Evolutionary conservation across 139 green algal species (phyloP).

Genomic region (Bryopsis sp.): DNA sequence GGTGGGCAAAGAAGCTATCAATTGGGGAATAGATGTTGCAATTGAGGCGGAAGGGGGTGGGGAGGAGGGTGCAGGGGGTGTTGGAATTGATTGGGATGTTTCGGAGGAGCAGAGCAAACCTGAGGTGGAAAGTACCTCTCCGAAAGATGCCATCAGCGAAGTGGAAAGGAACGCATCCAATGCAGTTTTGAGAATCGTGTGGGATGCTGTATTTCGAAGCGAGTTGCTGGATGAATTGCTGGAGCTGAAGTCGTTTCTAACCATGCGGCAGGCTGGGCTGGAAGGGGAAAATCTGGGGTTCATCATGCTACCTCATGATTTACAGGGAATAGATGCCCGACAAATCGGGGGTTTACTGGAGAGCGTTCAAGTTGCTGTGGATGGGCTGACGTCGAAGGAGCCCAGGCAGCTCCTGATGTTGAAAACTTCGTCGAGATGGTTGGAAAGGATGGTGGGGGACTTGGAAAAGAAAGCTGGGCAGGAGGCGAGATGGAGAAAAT

Average conservation of each 20-base stretch:
- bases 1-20: background rate
- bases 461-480: conserved; percentile 42
- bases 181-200: background rate
- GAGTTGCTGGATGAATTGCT: conserved; percentile 26
- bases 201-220: background rate
- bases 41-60: background rate
- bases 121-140: background rate
- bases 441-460: conserved; percentile 27
- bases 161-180: background rate
- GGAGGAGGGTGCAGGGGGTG: background rate
- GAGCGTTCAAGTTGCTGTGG: conserved; percentile 21
- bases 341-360: conserved; percentile 24
- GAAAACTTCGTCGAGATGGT: conserved; percentile 28
- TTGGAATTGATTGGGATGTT: background rate
- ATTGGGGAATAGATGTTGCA: background rate
- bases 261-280: conserved; percentile 4
- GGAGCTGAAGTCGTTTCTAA: conserved; percentile 29
- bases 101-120: background rate
- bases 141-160: background rate
- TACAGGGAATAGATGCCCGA: conserved; percentile 24
- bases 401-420: conserved; percentile 43
- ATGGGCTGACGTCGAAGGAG: conserved; percentile 25
- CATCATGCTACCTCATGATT: conserved; percentile 21
- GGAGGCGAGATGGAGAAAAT: conserved; percentile 35
- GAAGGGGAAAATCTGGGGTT: conserved; percentile 13